phyloP scores from a whole-genome alignment of 805 yeast species.

The Candida mattraensis region DNA sequence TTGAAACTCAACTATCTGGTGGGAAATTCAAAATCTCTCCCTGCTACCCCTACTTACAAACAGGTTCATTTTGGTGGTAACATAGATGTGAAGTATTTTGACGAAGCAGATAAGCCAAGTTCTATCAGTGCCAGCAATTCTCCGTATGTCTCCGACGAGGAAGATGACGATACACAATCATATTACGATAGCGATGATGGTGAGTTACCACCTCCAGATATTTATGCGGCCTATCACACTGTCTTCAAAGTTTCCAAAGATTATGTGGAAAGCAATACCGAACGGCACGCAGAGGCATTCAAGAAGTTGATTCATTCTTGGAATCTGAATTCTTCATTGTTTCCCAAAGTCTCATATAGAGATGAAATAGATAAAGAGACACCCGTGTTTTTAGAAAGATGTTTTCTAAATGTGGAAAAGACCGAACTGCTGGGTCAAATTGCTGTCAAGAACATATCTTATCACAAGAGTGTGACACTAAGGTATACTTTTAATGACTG shows the following conservation, averaged over 20 bases:
- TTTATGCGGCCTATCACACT: conserved; percentile 11
- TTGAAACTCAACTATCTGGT: conserved; percentile 44
- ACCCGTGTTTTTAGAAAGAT: conserved; percentile 63
- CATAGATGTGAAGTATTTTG: conserved; percentile 70
- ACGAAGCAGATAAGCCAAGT: conserved; percentile 70
- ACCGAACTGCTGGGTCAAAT: conserved; percentile 66
- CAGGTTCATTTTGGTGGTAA: conserved; percentile 85
- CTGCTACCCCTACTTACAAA: conserved; percentile 59
- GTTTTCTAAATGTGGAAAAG: conserved; percentile 59
- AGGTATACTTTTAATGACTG: conserved; percentile 79
- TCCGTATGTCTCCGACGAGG: conserved; percentile 43
- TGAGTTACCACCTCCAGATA: conserved; percentile 8
- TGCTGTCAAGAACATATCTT: conserved; percentile 75
- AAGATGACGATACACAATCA: conserved; percentile 32
- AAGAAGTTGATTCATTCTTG: conserved; percentile 36
- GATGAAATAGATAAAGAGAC: conserved; percentile 42
- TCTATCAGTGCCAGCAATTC: conserved; percentile 70
- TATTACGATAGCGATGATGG: conserved; percentile 27
- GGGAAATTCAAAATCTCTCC: conserved; percentile 40
- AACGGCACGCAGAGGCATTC: conserved; percentile 21
- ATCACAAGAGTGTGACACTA: conserved; percentile 63
- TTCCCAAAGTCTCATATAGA: conserved; percentile 44
- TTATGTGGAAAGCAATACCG: conserved; percentile 14
- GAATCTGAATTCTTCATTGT: conserved; percentile 43
- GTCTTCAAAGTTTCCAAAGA: conserved; percentile 21